A percentile compares a stretch with the other conserved stretches of the same genome.
phyloP scores from a whole-genome alignment of 1,139 yeast species.

The Pneumocystis carinii region DNA sequence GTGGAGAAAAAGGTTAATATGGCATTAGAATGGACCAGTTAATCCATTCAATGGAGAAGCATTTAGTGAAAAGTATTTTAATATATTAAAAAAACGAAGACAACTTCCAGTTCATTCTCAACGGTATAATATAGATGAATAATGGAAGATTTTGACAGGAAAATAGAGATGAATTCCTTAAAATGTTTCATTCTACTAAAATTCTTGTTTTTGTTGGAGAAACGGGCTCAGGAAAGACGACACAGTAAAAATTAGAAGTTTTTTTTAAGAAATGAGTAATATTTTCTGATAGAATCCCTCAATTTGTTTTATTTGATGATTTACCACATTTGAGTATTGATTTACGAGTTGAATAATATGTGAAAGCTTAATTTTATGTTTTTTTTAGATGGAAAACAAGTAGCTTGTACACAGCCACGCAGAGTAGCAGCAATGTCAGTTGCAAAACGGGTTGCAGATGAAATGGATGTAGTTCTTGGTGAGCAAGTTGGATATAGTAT shows the following conservation, averaged over 20 bases:
- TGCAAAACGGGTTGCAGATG: conserved; percentile 91
- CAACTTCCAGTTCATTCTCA: conserved; percentile 90
- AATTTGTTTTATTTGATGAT: conserved; percentile 84
- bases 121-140: conserved; percentile 25
- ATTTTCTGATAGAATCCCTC: conserved; percentile 42
- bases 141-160: neutral
- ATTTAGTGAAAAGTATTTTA: conserved; percentile 53
- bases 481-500: conserved; percentile 87
- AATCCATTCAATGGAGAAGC: conserved; percentile 68
- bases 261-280: neutral
- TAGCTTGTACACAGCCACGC: conserved; percentile 95
- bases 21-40: conserved; percentile 38
- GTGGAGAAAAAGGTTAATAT: neutral
- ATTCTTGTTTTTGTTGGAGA: conserved; percentile 98
- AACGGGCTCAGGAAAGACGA: conserved; percentile 95
- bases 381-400: conserved; percentile 43
- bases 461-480: conserved; percentile 82
- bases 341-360: neutral
- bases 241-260: conserved; percentile 33
- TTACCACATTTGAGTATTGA: conserved; percentile 47
- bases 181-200: conserved; percentile 71
- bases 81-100: conserved; percentile 62
- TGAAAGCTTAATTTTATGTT: neutral
- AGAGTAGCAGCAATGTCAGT: conserved; percentile 98
- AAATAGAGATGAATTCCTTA: conserved; percentile 50